Evolutionary conservation across 2,329 filamentous ascomycete genomes (phyloP), one percentile per base, ranked within the genome.

Genomic region (Aspergillus sp.): DNA sequence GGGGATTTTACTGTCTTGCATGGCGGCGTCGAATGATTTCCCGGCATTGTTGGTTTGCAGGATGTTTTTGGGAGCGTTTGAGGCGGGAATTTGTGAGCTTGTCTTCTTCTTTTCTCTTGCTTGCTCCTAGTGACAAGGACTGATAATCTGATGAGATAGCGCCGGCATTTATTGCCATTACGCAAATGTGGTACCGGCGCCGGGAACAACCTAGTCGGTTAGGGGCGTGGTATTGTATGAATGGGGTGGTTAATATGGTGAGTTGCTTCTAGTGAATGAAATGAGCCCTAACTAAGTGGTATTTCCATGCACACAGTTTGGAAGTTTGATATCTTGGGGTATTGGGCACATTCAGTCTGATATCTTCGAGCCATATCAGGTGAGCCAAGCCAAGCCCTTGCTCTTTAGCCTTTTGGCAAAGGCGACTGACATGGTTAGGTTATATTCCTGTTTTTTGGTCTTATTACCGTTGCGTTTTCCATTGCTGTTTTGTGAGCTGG

Each of bases 41-140:
- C 58, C 57, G 1, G 67, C 68, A 0, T 61, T 82, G 34, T 68
- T 81, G 57, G 70, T 69, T 3, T 72, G 74, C 7, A 68, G 79
- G 3, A 74, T 81, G 51, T 72, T 82, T 47, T 66, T 82, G 1
- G 79, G 79, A 6, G 65, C 77, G 0, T 81, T 81, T 56, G 79
- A 82, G 54, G 69, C 66, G 19, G 66, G 67, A 28, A 61, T 67
- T 41, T 60, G 64, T 66, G 28, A 47, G 63, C 56, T 8, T 19
- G 29, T 32, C 7, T 8, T 19, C 8, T 4, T 7, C 30, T 3
- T 9, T 29, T 6, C 19, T 19, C 2, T 0, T 27, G 10, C 7
- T 2, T 9, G 5, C 19, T 19, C 19, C 5, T 28, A 6, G 27
- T 36, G n/a, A n/a, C 40, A 46, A 7, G 32, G 5, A 28, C 36